phyloP scores from a whole-genome alignment of 305 asterid species.

The Solanum aculeatissimum region DNA sequence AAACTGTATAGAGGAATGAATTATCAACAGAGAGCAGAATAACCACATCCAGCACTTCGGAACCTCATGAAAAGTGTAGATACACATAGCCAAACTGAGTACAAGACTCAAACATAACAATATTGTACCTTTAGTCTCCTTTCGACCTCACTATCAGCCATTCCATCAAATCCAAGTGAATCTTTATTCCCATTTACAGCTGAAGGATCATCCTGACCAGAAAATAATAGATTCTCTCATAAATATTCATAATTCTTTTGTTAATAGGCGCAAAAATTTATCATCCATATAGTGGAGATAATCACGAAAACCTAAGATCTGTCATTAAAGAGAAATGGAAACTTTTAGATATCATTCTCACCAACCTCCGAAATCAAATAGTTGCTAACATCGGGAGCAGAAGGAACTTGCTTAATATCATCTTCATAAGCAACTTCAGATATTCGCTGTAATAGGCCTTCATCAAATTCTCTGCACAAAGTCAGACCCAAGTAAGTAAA shows the following conservation, averaged over 20 bases:
- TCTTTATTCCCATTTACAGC: constrained; percentile 64
- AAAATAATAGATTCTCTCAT: background rate
- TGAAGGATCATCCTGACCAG: constrained; percentile 65
- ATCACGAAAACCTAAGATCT: background rate
- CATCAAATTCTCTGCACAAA: constrained; percentile 79
- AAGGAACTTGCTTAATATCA: constrained; percentile 40
- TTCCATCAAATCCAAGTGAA: constrained; percentile 66
- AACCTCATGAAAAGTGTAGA: background rate
- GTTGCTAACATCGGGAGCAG: constrained; percentile 84
- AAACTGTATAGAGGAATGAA: background rate
- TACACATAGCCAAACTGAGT: background rate
- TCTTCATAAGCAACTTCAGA: constrained; percentile 81
- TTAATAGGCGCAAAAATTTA: background rate
- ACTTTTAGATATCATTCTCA: background rate
- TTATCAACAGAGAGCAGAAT: constrained; percentile 1
- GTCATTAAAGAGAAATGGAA: background rate
- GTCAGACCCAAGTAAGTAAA: constrained; percentile 10
- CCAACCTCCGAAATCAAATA: constrained; percentile 78
- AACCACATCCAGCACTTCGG: background rate
- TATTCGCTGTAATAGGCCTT: constrained; percentile 61
- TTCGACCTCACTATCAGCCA: constrained; percentile 83
- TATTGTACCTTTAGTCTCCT: constrained; percentile 72
- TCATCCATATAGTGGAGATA: background rate
- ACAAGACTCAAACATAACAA: constrained; percentile 9
- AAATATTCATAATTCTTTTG: background rate